Base-by-base conservation (phyloP, 345 rosid genomes). In the Noccaea caerulescens region DNA sequence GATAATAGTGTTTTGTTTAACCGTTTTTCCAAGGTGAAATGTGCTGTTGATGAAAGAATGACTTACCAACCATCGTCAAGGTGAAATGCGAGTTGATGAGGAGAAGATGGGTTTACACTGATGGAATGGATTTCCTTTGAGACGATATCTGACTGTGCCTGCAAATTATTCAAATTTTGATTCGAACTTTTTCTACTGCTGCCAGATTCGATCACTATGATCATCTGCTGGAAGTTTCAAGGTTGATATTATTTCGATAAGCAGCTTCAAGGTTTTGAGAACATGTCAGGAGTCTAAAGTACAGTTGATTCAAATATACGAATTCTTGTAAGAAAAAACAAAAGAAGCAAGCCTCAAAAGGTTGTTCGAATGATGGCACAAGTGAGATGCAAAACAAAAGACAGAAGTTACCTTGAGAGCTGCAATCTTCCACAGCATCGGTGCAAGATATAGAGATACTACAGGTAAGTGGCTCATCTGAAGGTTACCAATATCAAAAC, bases 51-150 rank as follows among this genome's bases (percentile, higher is more conserved):
- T 54, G 69, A 65, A 27, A 50, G 52, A 36, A 36, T 43, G 60
- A 82, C 96, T 41, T 82, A 92, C 99, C 98, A 94, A 63, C 98
- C 98, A 82, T 88, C 90, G 58, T 89, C 89, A 42, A 91, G 96
- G 82, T 94, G 99, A 80, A 94, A 94, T 25, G 92, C 97, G 72
- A 94, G 63, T 76, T 88, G 98, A 78, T 85, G 72, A 1, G 93
- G 92, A 67, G 90, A 87, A 73, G 86, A 85, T 55, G 92, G 92
- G 79, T 94, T 82, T 58, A 94, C 83, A 81, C 81, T 77, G 72
- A 94, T 82, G 20, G 97, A 85, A 76, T 91, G 96, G 73, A 89
- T 86, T 80, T 92, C 92, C 76, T 82, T 90, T 52, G 96, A 60
- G 47, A 82, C 82, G 49, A 94, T 88, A 66, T 82, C 85, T 39